Evolutionary conservation across 257 asterid species (phyloP), one percentile per base, ranked within the genome.

Genomic region (Phtheirospermum japonicum): DNA sequence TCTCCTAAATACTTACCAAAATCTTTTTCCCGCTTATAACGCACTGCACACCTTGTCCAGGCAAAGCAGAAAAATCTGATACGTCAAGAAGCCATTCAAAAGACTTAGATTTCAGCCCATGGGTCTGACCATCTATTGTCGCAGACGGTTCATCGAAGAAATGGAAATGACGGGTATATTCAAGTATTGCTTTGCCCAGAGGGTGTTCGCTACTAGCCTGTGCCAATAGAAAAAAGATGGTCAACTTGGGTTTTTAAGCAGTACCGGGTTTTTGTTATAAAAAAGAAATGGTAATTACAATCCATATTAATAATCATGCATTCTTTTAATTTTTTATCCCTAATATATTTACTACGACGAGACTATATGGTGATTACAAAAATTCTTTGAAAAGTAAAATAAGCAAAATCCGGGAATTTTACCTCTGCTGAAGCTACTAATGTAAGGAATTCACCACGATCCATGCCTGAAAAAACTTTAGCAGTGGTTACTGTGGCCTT

Each of bases 341-440:
- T 37, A 33, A 31, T 4, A 62, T 61, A 11, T 54, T 31, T 30
- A 17, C 16, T 40, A 30, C 32, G 7, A 67, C 17, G 61, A 30
- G 51, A 49, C 53, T 48, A 34, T 16, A 57, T 13, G 17, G 36
- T 20, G 4, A 17, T 45, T 4, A 12, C 49, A 16, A 70, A 48
- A 16, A 10, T 57, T 9, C 12, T 57, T 17, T 55, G n/a, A 23
- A 39, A 43, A 49, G 12, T 14, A 43, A 40, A 39, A 28, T 9
- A 37, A 71, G 60, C 58, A 40, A 40, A 48, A 53, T 65, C 65
- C 39, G 45, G 57, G 10, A 59, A 57, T 33, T 33, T 52, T 85
- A 93, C 99, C 99, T 93, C 99, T 10, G 97, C 97, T 60, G 99
- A 93, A 77, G 99, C 97, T 61, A 93, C 95, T 74, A 93, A 62